Base-by-base conservation (phyloP, 192 early-diverging fungal genomes). In the Umbelopsis vinacea region DNA sequence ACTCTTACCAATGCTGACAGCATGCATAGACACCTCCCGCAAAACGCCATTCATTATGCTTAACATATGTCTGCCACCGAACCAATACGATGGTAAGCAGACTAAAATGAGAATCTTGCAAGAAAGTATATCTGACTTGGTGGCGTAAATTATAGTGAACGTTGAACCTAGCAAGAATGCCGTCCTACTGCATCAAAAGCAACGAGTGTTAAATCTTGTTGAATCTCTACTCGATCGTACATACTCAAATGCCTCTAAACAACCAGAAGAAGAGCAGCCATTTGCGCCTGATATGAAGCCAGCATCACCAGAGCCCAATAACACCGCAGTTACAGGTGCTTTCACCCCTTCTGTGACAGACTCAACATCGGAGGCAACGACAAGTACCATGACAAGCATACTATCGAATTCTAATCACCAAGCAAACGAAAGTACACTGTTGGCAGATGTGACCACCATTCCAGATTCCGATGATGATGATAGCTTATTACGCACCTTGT, bases 131-230 rank as follows among this genome's bases (percentile, higher is more conserved):
- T 66, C 8, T 43, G 40, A 43, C 40, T 43, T 43, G 3, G 29
- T 29, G 29, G 29, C 29, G 29, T 12, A 4, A 1, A 4, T 43
- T 4, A 47, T 45, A 80, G 79, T 80, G 15, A 80, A 80, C 60
- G 68, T 80, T n/a, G 79, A 80, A 24, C 79, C 79, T 2, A 80
- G 72, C 48, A 80, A 80, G 35, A 80, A 73, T 48, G 55, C 63
- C 0, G 68, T 73, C 17, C 29, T 80, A 11, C 73, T 80, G 47
- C 79, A 80, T 46, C 17, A 80, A 10, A 52, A 55, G 17, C 71
- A 74, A 52, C 29, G 50, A n/a, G 46, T 80, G n/a, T 4, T 74
- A 6, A 55, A 70, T 26, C 21, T 70, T 8, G 33, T 76, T 15
- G 57, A 77, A 21, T 29, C 33, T 12, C 35, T 74, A 12, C 52